Evolutionary conservation across 306 rosid species (phyloP).

Genomic region (Ormosia emarginata): DNA sequence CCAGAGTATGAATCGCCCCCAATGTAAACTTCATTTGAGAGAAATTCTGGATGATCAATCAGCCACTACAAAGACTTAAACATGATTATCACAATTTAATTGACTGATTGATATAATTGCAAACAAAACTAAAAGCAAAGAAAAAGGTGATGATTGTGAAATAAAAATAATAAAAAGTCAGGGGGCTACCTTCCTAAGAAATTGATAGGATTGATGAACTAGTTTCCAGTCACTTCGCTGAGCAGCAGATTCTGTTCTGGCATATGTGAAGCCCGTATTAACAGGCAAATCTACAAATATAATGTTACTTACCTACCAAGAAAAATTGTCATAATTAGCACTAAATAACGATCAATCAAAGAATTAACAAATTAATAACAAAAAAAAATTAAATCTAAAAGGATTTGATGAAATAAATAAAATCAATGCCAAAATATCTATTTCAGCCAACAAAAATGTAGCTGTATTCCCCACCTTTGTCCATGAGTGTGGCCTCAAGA

Average conservation of each 20-base stretch:
- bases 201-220: constrained; percentile 42
- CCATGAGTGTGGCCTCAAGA: constrained; percentile 56
- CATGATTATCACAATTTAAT: neutral
- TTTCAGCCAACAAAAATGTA: neutral
- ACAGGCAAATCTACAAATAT: constrained; percentile 65
- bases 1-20: constrained; percentile 84
- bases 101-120: neutral
- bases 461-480: constrained; percentile 45
- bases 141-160: neutral
- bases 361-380: neutral
- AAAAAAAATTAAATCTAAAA: neutral
- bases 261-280: constrained; percentile 68
- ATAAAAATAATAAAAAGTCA: neutral
- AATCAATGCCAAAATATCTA: neutral
- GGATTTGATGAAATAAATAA: neutral
- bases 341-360: neutral
- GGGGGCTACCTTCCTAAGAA: constrained; percentile 47
- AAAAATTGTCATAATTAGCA: neutral
- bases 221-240: constrained; percentile 34
- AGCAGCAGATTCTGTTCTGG: constrained; percentile 21
- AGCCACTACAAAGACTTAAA: constrained; percentile 58
- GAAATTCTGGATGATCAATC: constrained; percentile 54
- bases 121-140: neutral
- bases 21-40: constrained; percentile 42
- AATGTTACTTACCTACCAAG: constrained; percentile 44